Percentiles rank a stretch among this genome's conserved stretches.
These are phyloP conservation scores for Trebouxia gelatinosa DNA, from an alignment of 163 green algal genomes.

Conservation along the genomic window DNA sequence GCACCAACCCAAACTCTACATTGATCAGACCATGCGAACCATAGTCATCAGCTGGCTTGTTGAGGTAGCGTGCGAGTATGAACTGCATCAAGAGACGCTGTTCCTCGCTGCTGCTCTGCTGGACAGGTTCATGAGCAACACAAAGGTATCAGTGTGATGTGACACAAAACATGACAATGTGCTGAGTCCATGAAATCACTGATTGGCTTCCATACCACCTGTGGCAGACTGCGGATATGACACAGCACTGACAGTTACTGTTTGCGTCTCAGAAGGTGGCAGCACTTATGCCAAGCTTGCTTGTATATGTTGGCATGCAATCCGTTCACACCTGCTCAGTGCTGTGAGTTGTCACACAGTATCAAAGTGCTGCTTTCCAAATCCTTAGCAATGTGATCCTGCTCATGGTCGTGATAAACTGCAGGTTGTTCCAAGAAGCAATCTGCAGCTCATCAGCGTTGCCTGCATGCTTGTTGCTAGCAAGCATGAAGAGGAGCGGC, in stretches of 20 bases:
- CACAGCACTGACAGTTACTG: neutral
- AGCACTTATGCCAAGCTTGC: neutral
- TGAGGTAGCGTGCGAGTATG: slow-evolving; percentile 54
- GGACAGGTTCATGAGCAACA: slow-evolving; percentile 57
- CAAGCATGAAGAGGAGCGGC: slow-evolving; percentile 79
- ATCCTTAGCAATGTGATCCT: neutral
- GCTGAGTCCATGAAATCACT: too few species aligned
- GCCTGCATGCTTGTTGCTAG: slow-evolving; percentile 69
- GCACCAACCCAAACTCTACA: slow-evolving; percentile 10
- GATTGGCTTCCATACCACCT: too few species aligned
- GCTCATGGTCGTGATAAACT: slow-evolving; percentile 17
- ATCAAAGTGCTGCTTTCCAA: neutral
- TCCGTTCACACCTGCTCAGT: too few species aligned
- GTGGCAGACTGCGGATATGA: neutral
- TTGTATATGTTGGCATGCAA: too few species aligned
- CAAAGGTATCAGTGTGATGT: slow-evolving; percentile 41
- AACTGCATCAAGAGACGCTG: slow-evolving; percentile 59
- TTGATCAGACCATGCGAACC: slow-evolving; percentile 40
- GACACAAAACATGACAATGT: too few species aligned
- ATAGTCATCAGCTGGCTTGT: slow-evolving; percentile 54
- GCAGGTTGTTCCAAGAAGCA: slow-evolving; percentile 48
- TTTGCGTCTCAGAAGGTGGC: neutral
- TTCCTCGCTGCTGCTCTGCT: slow-evolving; percentile 45
- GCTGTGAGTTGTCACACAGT: neutral
- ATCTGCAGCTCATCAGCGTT: slow-evolving; percentile 72